Evolutionary conservation across 2,329 filamentous ascomycete genomes (phyloP).

Genomic region (Ilyonectria sp.): DNA sequence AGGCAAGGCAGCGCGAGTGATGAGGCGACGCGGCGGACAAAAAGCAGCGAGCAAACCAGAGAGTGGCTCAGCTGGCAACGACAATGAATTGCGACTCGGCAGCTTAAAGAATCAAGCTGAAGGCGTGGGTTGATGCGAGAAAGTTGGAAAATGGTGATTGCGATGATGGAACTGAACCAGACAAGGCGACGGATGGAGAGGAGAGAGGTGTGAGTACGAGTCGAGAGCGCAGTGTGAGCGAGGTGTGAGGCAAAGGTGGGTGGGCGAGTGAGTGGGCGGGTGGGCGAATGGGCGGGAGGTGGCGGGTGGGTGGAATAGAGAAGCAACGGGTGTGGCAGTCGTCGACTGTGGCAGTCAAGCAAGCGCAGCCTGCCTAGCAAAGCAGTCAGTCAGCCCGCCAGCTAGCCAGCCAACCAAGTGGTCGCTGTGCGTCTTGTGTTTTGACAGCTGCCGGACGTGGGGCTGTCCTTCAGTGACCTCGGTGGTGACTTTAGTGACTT

Average conservation of each 20-base stretch:
- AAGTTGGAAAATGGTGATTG: conserved; percentile 22
- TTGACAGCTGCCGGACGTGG: conserved; percentile 48
- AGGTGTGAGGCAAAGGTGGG: conserved; percentile 33
- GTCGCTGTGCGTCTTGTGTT: conserved; percentile 43
- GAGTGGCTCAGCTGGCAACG: conserved; percentile 42
- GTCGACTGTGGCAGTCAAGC: conserved; percentile 8
- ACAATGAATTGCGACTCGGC: conserved; percentile 43
- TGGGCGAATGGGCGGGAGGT: conserved; percentile 30
- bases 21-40: conserved; percentile 37
- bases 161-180: conserved; percentile 26
- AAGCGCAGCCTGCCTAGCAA: not conserved
- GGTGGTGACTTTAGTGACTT: conserved; percentile 27
- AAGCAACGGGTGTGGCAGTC: conserved; percentile 15
- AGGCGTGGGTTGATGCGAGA: conserved; percentile 33
- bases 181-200: conserved; percentile 23
- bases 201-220: conserved; percentile 25
- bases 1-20: conserved; percentile 41
- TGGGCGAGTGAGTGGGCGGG: conserved; percentile 24
- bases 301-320: conserved; percentile 24
- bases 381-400: conserved; percentile 20
- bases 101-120: conserved; percentile 32
- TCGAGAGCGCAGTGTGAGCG: conserved; percentile 18
- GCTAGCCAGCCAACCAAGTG: conserved; percentile 14
- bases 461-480: conserved; percentile 25
- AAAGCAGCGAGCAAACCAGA: conserved; percentile 40